Conservation (phyloP, 352 stramenopile genomes). For the Globisporangium perplexum region DNA sequence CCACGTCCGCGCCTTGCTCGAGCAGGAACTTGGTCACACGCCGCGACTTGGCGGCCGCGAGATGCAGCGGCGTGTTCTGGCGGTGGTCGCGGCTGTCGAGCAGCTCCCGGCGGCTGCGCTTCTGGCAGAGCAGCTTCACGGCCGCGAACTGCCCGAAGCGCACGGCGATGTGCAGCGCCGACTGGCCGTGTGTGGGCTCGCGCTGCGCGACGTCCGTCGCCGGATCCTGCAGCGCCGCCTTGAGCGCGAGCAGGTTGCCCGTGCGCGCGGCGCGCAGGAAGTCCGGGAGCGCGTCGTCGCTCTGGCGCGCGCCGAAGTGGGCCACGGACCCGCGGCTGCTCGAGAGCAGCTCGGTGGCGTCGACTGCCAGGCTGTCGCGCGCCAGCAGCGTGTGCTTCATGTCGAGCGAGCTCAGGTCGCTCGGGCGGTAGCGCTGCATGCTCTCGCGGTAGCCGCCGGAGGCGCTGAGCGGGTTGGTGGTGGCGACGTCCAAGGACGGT, state of each 20-base stretch:
- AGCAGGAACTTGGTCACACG: constrained; percentile 81
- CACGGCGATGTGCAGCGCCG: constrained; percentile 73
- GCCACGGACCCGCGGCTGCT: constrained; percentile 36
- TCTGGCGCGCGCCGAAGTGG: constrained; percentile 41
- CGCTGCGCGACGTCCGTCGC: constrained; percentile 56
- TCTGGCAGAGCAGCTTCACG: constrained; percentile 66
- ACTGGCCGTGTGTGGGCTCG: constrained; percentile 69
- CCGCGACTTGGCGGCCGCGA: constrained; percentile 75
- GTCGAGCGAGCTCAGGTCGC: constrained; percentile 46
- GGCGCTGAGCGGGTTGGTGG: neutral
- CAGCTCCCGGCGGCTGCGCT: constrained; percentile 40
- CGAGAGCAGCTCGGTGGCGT: constrained; percentile 10
- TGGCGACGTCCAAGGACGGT: constrained; percentile 6
- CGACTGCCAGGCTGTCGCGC: constrained; percentile 49
- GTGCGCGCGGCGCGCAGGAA: constrained; percentile 61
- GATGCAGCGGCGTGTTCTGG: constrained; percentile 71
- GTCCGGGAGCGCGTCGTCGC: constrained; percentile 50
- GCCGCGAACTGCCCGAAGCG: constrained; percentile 72
- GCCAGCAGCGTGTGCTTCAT: constrained; percentile 35
- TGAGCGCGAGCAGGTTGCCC: constrained; percentile 58
- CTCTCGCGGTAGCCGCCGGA: constrained; percentile 26
- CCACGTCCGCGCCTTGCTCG: constrained; percentile 59
- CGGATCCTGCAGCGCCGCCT: constrained; percentile 43
- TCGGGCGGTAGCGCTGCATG: constrained; percentile 70
- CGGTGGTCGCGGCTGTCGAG: constrained; percentile 70